Base-by-base conservation (phyloP, 2,329 filamentous ascomycete genomes). In the Neoarthrinium moseri region DNA sequence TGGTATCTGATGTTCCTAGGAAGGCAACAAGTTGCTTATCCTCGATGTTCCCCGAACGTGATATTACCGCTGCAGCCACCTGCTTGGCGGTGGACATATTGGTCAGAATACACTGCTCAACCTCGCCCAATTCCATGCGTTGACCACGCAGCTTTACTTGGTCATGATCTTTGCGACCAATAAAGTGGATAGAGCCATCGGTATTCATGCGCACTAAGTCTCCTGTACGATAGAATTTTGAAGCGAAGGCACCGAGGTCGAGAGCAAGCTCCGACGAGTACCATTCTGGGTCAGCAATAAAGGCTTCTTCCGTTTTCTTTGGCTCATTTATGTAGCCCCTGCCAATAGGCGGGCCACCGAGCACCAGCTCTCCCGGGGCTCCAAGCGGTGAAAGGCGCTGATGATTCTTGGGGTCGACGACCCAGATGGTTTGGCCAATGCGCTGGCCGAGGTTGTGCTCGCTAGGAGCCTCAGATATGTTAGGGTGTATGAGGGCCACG, bases 121-220 rank as follows among this genome's bases (percentile, higher is more conserved):
- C 68, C 55, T 68, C 71, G 18, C 64, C 69, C 40, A 70, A 58
- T 59, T 68, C 77, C 51, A 72, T 60, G 49, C 71, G 51, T 40
- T 65, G 75, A 34, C 77, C 78, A 20, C 69, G 66, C 20, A 77
- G 58, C 55, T 77, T 77, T 36, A 75, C 64, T 53, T 76, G 73
- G 2, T 65, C 65, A 52, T 76, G 22, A 12, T 44, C 72, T 45
- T 71, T 71, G 30, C 74, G 65, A 40, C 73, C 73, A 40, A 71
- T 46, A 41, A 61, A 65, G 5, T 56, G 37, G 29, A 68, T 51
- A 21, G 36, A 45, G 6, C 61, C 57, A 33, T 64, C 53, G 3
- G 49, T 44, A 23, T 59, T 46, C n/a, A 63, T 59, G 17, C 50
- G 50, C 8, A 53, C 63, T 13, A 66, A 52, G 45, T 67, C 64